Evolutionary conservation across 192 early-diverging fungal species (phyloP).

Genomic region (Backusella sp.): DNA sequence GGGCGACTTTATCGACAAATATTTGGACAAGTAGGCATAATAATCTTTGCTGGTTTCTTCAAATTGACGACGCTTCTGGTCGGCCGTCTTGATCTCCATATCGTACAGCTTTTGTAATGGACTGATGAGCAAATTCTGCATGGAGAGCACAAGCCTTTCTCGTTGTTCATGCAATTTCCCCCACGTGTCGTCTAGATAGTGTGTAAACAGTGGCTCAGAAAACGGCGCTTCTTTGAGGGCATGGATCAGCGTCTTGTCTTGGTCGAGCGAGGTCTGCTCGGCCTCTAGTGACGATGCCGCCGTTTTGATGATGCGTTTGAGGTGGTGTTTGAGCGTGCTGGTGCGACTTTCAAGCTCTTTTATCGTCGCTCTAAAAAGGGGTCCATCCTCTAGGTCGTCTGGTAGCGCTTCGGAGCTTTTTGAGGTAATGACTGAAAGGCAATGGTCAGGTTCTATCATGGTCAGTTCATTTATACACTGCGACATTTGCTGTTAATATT

Average conservation of each 20-base stretch:
- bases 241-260: constrained; percentile 48
- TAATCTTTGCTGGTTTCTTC: constrained; percentile 32
- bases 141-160: constrained; percentile 5
- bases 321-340: constrained; percentile 42
- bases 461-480: neutral
- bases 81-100: constrained; percentile 58
- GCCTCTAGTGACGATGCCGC: constrained; percentile 46
- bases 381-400: constrained; percentile 53
- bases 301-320: constrained; percentile 58
- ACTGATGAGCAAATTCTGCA: constrained; percentile 45
- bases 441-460: neutral
- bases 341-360: constrained; percentile 58
- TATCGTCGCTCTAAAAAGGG: constrained; percentile 60
- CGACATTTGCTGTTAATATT: neutral
- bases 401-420: neutral
- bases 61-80: constrained; percentile 54
- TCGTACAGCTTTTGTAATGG: constrained; percentile 57
- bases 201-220: constrained; percentile 29
- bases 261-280: constrained; percentile 33
- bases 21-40: constrained; percentile 48
- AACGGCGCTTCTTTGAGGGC: constrained; percentile 42
- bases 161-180: constrained; percentile 14
- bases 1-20: constrained; percentile 48
- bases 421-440: neutral
- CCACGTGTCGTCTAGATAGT: constrained; percentile 25